A percentile compares a stretch with the other conserved stretches of the same genome.
phyloP scores from a whole-genome alignment of 306 rosid genomes.

The Benincasa hispida region DNA sequence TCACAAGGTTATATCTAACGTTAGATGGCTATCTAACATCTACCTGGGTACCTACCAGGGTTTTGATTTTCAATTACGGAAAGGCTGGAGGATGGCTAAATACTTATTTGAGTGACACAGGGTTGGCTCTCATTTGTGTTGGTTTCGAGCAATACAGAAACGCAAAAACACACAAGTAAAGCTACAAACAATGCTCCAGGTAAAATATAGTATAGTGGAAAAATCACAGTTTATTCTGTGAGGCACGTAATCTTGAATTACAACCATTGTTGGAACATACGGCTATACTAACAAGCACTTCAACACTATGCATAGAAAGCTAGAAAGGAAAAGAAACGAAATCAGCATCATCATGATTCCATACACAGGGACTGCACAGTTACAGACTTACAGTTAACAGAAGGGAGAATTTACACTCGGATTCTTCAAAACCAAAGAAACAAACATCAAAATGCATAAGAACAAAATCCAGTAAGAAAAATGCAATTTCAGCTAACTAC shows the following conservation, averaged over 20 bases:
- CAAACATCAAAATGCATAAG: neutral
- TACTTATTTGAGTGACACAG: neutral
- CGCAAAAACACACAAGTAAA: neutral
- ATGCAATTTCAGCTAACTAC: too few species aligned
- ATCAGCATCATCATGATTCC: neutral
- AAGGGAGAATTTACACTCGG: neutral
- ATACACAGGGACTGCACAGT: neutral
- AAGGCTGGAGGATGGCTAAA: too few species aligned
- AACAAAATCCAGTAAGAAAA: neutral
- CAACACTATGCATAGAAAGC: neutral
- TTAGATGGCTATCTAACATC: too few species aligned
- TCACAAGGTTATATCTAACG: too few species aligned
- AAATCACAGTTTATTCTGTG: neutral
- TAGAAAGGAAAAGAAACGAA: neutral
- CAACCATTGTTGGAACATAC: neutral
- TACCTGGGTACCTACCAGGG: too few species aligned
- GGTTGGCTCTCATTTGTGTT: neutral
- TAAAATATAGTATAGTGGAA: neutral
- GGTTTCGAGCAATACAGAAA: neutral
- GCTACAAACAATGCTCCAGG: neutral
- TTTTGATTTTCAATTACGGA: too few species aligned
- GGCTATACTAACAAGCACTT: neutral
- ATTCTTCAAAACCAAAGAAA: neutral
- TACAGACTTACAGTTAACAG: neutral
- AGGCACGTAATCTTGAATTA: neutral